phyloP scores from a whole-genome alignment of 2,329 filamentous ascomycete species.

The Arthrocladium fulminans region DNA sequence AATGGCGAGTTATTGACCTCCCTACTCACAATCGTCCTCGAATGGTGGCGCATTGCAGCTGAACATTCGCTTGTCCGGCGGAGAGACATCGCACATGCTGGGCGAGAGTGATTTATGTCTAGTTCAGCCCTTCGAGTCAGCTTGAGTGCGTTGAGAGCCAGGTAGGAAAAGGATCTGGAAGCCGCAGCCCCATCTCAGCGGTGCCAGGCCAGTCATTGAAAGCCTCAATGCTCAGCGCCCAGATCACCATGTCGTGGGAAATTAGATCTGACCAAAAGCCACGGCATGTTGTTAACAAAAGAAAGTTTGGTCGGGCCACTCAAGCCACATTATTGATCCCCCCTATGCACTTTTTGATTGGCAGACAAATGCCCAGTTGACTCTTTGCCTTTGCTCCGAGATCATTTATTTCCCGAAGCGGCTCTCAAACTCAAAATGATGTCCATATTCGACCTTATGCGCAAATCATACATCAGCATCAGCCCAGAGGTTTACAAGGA shows the following conservation, averaged over 20 bases:
- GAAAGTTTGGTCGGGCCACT: background rate
- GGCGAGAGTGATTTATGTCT: background rate
- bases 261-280: background rate
- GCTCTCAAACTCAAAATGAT: too few species aligned
- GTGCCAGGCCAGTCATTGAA: background rate
- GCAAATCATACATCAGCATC: too few species aligned
- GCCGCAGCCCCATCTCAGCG: conserved; percentile 1
- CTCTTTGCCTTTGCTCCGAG: too few species aligned
- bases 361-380: too few species aligned
- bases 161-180: background rate
- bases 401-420: too few species aligned
- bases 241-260: background rate
- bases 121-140: background rate
- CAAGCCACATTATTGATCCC: background rate
- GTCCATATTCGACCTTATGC: too few species aligned
- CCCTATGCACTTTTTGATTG: background rate
- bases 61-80: background rate
- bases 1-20: background rate
- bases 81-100: background rate
- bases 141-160: background rate
- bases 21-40: background rate
- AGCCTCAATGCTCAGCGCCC: background rate
- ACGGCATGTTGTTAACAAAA: background rate
- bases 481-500: too few species aligned
- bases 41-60: background rate